Evolutionary conservation across 2,329 filamentous ascomycete species (phyloP).

Genomic region (Byssoonygena ceratinophila): DNA sequence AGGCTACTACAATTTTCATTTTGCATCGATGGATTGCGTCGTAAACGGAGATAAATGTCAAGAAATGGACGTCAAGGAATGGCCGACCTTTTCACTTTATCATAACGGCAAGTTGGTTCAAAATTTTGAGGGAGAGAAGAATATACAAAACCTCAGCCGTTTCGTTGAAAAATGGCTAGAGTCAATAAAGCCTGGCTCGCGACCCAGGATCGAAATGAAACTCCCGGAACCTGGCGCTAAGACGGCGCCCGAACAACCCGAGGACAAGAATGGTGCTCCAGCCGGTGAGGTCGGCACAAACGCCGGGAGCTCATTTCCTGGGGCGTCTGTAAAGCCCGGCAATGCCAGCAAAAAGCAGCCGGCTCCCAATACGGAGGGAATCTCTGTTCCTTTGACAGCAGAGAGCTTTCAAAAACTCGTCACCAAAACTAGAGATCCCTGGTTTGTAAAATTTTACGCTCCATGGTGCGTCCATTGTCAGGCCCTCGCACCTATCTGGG

Average conservation of each 20-base stretch:
- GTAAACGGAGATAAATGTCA: slow-evolving; percentile 69
- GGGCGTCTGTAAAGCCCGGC: slow-evolving; percentile 10
- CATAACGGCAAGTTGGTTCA: slow-evolving; percentile 63
- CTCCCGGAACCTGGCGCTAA: slow-evolving; percentile 61
- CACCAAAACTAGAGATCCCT: slow-evolving; percentile 77
- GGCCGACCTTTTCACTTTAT: slow-evolving; percentile 68
- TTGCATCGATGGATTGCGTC: slow-evolving; percentile 75
- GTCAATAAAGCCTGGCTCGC: slow-evolving; percentile 65
- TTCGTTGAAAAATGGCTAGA: slow-evolving; percentile 70
- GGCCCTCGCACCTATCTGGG: slow-evolving; percentile 81
- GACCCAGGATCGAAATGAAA: slow-evolving; percentile 55
- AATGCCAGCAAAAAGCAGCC: slow-evolving; percentile 20
- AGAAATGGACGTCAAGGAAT: slow-evolving; percentile 56
- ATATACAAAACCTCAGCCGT: slow-evolving; percentile 54
- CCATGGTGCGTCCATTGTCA: slow-evolving; percentile 97
- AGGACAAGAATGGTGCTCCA: slow-evolving; percentile 31
- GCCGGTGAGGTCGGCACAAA: slow-evolving; percentile 37
- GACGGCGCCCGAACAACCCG: slow-evolving; percentile 16
- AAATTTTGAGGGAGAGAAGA: slow-evolving; percentile 54
- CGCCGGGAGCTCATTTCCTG: slow-evolving; percentile 20
- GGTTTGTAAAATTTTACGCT: slow-evolving; percentile 98
- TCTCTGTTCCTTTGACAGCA: slow-evolving; percentile 63
- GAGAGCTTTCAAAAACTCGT: slow-evolving; percentile 80
- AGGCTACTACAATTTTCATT: slow-evolving; percentile 78
- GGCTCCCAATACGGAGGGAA: slow-evolving; percentile 65